Conservation (phyloP, 2,329 filamentous ascomycete species). For the Xylaria sp. region DNA sequence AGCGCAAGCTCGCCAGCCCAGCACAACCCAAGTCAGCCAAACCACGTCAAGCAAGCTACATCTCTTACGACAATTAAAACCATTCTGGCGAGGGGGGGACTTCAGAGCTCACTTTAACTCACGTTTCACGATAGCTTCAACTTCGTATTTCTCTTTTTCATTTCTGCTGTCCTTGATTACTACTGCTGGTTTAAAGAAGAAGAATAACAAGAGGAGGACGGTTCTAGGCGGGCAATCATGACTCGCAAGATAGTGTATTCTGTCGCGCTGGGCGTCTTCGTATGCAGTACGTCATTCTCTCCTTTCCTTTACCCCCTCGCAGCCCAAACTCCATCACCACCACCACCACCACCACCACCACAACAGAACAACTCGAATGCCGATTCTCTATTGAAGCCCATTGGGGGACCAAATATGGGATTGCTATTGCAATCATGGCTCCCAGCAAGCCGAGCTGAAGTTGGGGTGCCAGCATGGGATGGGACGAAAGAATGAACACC, state of each 20-base stretch:
- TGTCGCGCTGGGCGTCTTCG: slow-evolving; percentile 48
- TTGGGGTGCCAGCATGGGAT: too few relatives aligned
- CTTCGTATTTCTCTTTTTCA: background rate
- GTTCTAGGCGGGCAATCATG: slow-evolving; percentile 40
- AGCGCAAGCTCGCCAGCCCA: background rate
- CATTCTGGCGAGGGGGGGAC: background rate
- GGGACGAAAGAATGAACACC: too few relatives aligned
- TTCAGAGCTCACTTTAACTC: background rate
- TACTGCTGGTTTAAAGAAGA: too few relatives aligned
- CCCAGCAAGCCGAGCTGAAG: too few relatives aligned
- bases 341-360: background rate
- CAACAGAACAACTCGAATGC: too few relatives aligned
- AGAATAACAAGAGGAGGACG: slow-evolving; percentile 16
- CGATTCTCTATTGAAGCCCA: too few relatives aligned
- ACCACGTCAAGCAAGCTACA: background rate
- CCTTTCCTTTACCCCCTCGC: background rate
- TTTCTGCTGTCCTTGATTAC: background rate
- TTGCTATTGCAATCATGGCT: too few relatives aligned
- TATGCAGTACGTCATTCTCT: slow-evolving; percentile 48
- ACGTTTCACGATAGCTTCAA: background rate
- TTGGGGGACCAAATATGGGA: background rate
- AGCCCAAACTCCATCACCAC: background rate
- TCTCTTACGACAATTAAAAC: background rate
- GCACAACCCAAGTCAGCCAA: background rate
- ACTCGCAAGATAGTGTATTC: slow-evolving; percentile 51